Percentiles rank a stretch among this genome's conserved stretches.
Evolutionary conservation across 345 rosid genomes (phyloP).

Genomic region (Kandelia obovata): DNA sequence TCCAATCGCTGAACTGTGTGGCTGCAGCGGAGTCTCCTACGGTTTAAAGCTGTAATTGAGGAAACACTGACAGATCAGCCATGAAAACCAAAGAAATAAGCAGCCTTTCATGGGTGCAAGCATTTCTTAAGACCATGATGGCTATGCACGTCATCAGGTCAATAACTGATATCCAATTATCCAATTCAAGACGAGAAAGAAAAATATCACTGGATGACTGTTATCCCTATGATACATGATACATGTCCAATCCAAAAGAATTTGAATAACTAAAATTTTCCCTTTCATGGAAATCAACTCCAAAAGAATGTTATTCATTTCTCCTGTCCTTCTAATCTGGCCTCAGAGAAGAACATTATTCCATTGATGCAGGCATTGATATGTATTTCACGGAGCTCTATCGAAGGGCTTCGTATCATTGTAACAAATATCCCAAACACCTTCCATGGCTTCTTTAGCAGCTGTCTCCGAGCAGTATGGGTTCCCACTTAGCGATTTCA

Average conservation of each 20-base stretch:
- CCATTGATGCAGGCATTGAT: no score
- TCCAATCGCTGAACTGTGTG: no score
- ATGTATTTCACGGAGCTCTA: conserved; percentile 69
- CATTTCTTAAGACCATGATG: background rate
- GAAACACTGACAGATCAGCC: background rate
- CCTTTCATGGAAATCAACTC: no score
- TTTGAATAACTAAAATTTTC: background rate
- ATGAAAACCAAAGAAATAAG: background rate
- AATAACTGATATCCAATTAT: background rate
- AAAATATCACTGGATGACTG: background rate
- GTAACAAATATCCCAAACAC: conserved; percentile 92
- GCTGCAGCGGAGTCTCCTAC: background rate
- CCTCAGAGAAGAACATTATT: no score
- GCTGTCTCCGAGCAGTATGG: conserved; percentile 80
- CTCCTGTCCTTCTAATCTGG: no score
- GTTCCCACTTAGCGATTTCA: conserved; percentile 63
- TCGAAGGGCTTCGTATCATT: conserved; percentile 92
- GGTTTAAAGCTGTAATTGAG: background rate
- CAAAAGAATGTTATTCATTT: no score
- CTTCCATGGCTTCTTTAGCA: conserved; percentile 84
- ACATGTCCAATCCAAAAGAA: background rate
- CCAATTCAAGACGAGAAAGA: no score
- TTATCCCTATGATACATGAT: background rate
- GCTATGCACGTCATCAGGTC: background rate
- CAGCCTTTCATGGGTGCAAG: background rate